These are phyloP conservation scores for Leccinellum albellum DNA, from an alignment of 768 basidiomycete species.

Conservation along the genomic window DNA sequence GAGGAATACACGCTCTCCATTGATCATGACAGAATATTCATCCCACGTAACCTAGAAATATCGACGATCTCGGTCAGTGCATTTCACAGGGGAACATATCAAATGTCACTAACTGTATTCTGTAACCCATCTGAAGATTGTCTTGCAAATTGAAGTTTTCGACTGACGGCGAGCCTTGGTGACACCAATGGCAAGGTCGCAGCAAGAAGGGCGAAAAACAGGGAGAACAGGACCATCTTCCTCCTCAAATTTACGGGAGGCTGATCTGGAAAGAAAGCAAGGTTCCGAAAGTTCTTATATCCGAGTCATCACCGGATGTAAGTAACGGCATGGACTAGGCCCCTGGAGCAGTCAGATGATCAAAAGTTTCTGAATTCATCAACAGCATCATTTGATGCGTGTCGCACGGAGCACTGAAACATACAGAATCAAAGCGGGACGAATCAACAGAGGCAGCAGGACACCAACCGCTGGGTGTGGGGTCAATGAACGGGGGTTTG, in stretches of 20 bases:
- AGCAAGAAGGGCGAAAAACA: slow-evolving; percentile 11
- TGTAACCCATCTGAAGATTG: slow-evolving; percentile 14
- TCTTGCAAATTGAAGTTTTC: slow-evolving; percentile 14
- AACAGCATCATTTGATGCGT: not conserved
- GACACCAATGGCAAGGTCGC: slow-evolving; percentile 11
- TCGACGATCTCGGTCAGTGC: not conserved
- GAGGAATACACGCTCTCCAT: slow-evolving; percentile 54
- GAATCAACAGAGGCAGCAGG: too few relatives aligned
- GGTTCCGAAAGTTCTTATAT: not conserved
- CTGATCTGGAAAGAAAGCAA: not conserved
- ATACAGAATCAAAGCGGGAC: not conserved
- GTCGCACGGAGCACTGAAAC: not conserved
- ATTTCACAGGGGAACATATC: not conserved
- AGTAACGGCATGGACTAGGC: not conserved
- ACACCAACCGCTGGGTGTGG: not conserved
- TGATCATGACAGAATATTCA: slow-evolving; percentile 52
- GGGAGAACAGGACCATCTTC: slow-evolving; percentile 9
- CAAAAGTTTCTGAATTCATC: not conserved
- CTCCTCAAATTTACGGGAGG: not conserved
- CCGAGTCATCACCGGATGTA: not conserved
- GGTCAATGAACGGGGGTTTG: not conserved
- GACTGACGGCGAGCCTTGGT: slow-evolving; percentile 2
- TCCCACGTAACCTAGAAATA: slow-evolving; percentile 51
- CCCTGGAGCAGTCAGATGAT: not conserved
- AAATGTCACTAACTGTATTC: slow-evolving; percentile 8